Percentiles rank a stretch among this genome's conserved stretches.
phyloP scores from a whole-genome alignment of 768 basidiomycete genomes.

The Leccinum barrowsii region DNA sequence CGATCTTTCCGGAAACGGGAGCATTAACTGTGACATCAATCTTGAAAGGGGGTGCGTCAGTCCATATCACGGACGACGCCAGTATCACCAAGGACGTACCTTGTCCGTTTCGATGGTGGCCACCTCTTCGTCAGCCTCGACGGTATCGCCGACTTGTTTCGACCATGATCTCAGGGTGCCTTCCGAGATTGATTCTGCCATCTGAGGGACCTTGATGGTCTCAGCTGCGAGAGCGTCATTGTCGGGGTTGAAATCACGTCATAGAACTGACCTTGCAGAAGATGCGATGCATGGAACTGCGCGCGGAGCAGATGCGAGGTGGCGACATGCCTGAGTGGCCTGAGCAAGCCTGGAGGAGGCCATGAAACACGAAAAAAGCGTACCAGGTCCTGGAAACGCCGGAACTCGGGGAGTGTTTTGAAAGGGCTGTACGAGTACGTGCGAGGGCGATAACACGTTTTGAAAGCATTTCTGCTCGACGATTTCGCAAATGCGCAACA shows the following conservation, averaged over 20 bases:
- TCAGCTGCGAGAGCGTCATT: conserved; percentile 50
- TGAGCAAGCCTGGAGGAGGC: conserved; percentile 1
- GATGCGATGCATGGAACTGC: conserved; percentile 66
- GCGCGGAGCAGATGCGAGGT: conserved; percentile 47
- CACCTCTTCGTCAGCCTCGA: conserved; percentile 91
- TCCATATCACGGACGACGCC: not conserved
- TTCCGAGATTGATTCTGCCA: conserved; percentile 98
- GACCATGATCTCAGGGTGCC: conserved; percentile 94
- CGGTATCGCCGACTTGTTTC: conserved; percentile 89
- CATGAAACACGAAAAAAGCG: conserved; percentile 13
- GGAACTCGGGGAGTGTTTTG: conserved; percentile 29
- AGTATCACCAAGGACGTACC: conserved; percentile 39
- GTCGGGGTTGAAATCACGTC: conserved; percentile 12
- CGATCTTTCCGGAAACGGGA: conserved; percentile 81
- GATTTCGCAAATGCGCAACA: not conserved
- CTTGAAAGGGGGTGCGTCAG: conserved; percentile 38
- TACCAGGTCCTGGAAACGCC: conserved; percentile 49
- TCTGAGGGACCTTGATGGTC: conserved; percentile 92
- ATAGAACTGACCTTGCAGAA: conserved; percentile 58
- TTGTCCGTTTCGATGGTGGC: conserved; percentile 99
- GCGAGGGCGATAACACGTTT: conserved; percentile 65
- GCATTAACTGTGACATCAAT: conserved; percentile 98
- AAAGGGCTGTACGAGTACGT: conserved; percentile 52
- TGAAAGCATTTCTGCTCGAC: conserved; percentile 53
- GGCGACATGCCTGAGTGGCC: conserved; percentile 41